Base-by-base conservation (phyloP, 768 basidiomycete species). In the Amanita muscaria region DNA sequence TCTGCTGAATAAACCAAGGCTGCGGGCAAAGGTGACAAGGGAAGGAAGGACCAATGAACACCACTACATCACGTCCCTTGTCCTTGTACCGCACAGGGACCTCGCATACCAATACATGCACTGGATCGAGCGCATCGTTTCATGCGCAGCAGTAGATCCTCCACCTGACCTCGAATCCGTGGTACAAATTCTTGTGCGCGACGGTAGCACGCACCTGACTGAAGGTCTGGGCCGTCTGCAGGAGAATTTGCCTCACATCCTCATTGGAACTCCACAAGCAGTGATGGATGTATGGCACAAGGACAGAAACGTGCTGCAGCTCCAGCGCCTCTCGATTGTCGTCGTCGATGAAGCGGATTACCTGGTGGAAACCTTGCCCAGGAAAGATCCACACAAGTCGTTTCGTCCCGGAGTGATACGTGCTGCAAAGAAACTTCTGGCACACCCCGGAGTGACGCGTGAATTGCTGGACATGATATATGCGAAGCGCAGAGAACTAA, bases 291-390 rank as follows among this genome's bases (percentile, higher is more conserved):
- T 79, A 22, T 64, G 74, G 19, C 59, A 69, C 31, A 54, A 59
- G 42, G 70, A 76, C 36, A 53, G 67, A 1, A 53, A 62, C 15
- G 68, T 63, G 11, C 58, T 85, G 15, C 66, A 68, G 42, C 49
- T 83, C 38, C 52, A 59, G 5, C 61, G 59, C 39, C 60, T 84
- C 41, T 72, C 72, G 11, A 73, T 71, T 2, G 69, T 88, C 37
- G 77, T 79, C 27, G 77, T 88, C 44, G 86, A 88, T 51, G 86
- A 88, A 57, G 80, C 77, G 37, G 87, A 88, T 54, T 82, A 79
- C 58, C 64, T 88, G 31, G 65, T 89, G 43, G 75, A 74, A 47
- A 73, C 69, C 2, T 61, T 71, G 4, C 73, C 80, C 11, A 59
- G 56, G 47, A 68, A 64, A 47, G 60, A 60, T 44, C 60, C 58